Base-by-base conservation (phyloP, 2,329 filamentous ascomycete species). In the Cladosporium sp. region DNA sequence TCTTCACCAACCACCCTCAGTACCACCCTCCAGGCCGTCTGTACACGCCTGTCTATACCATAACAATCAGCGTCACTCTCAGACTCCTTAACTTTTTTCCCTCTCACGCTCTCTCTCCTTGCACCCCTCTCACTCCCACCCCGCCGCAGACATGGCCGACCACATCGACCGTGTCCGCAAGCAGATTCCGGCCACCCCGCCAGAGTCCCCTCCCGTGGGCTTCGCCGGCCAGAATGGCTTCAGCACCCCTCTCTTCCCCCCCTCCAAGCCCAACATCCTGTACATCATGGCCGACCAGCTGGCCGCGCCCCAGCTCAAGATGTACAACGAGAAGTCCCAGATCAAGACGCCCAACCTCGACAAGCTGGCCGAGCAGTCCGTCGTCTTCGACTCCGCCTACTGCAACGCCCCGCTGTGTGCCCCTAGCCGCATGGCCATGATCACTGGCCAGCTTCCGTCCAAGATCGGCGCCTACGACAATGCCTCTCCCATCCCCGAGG, bases 211-310 rank as follows among this genome's bases (percentile, higher is more conserved):
- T n/a, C 67, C 67, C n/a, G 58, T 59, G 10, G 67, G 67, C 46
- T 67, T 68, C 49, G 58, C 59, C n/a, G 67, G 67, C 49, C 66
- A 68, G 55, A 66, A 67, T 65, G 66, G 67, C 59, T 67, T 68
- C 61, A 68, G 66, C 59, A 69, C 66, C 18, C 67, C 67, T 22
- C 61, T 68, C 32, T 68, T 70, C 54, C 64, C 64, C 2, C 64
- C 22, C 22, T 59, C 63, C 46, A 79, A 78, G 67, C 86, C 86
- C 56, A 91, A 91, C 71, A 87, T 92, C 61, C 77, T 91, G 43
- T 95, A 93, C 77, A 95, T 96, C 74, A 95, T 96, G 90, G 91
- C 91, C 51, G 91, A 96, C 72, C 91, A 96, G 75, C 83, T 96
- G 69, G 87, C 91, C 14, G 91, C 91, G 28, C 91, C 91, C 14